Base-by-base conservation (phyloP, 1,139 yeast species). In the Pichia sp. region DNA sequence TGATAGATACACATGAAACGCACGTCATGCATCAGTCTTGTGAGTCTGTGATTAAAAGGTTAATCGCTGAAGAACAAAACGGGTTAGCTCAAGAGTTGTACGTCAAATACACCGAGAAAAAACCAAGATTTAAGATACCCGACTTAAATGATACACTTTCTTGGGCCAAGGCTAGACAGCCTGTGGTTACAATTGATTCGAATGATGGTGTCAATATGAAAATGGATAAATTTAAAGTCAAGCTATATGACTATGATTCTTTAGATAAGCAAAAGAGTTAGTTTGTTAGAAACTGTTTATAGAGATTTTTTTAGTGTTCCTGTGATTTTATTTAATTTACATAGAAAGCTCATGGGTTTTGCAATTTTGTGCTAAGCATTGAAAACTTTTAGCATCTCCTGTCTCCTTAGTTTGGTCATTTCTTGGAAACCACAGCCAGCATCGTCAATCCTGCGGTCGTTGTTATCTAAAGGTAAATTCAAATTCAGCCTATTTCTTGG, bases 231-330 rank as follows among this genome's bases (percentile, higher is more conserved):
- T 57, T 26, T 30, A 50, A 56, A 40, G 52, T 58, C 18, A 57
- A 55, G 41, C 41, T 58, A 13, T 57, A 53, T 31, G 61, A 58
- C 42, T 58, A 58, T 41, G 61, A 57, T 8, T 47, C 50, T 13
- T 48, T 57, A 26, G 53, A 45, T 21, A 46, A 46, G 18, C 23
- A 43, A 18, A 41, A 36, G 26, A 39, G 37, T 19, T 21, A 16
- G n/a, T 43, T 13, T 21, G 21, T n/a, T 43, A 34, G 46, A 44
- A 36, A 28, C 7, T 44, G 18, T 47, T 42, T 43, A 51, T 22
- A 48, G 41, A 34, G 37, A 9, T n/a, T 34, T 34, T 31, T 34
- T 30, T 34, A 3, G 7, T 9, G n/a, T 34, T 13, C n/a, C 18
- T 34, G 3, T 34, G 18, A 12, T 13, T 9, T 13, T 34, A 34